A percentile compares a stretch with the other conserved stretches of the same genome.
phyloP scores from a whole-genome alignment of 2,329 filamentous ascomycete genomes.

The Pseudogymnoascus sp. region DNA sequence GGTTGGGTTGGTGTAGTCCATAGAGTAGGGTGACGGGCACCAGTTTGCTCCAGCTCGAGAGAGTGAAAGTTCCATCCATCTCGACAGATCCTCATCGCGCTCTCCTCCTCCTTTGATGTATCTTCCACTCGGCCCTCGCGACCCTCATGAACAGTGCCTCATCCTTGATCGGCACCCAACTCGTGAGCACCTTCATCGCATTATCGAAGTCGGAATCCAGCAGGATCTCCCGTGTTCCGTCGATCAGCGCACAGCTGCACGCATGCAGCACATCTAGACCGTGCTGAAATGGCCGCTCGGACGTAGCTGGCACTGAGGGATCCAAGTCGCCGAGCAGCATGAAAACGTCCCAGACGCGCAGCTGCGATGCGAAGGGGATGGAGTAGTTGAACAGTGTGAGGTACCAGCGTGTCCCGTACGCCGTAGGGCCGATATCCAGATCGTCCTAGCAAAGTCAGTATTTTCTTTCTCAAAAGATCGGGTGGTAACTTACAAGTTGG shows the following conservation, averaged over 20 bases:
- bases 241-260: slow-evolving; percentile 78
- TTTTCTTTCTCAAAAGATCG: not conserved
- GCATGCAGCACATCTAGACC: slow-evolving; percentile 86
- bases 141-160: slow-evolving; percentile 91
- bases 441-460: slow-evolving; percentile 45
- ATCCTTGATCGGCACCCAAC: slow-evolving; percentile 88
- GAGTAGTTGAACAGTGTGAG: slow-evolving; percentile 95
- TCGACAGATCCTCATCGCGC: not conserved
- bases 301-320: slow-evolving; percentile 26
- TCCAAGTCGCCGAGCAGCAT: slow-evolving; percentile 78
- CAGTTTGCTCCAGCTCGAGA: not conserved
- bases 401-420: slow-evolving; percentile 97
- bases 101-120: slow-evolving; percentile 40
- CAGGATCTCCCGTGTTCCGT: slow-evolving; percentile 79
- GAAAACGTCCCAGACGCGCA: slow-evolving; percentile 96
- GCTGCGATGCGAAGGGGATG: slow-evolving; percentile 85
- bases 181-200: slow-evolving; percentile 92
- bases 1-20: not conserved
- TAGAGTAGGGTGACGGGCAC: not conserved
- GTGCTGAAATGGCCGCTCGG: slow-evolving; percentile 40
- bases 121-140: slow-evolving; percentile 77
- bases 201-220: slow-evolving; percentile 94
- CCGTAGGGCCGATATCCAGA: slow-evolving; percentile 72
- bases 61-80: not conserved
- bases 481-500: slow-evolving; percentile 57